phyloP scores from a whole-genome alignment of 139 green algal genomes.

The Protoeuglena noctilucae region DNA sequence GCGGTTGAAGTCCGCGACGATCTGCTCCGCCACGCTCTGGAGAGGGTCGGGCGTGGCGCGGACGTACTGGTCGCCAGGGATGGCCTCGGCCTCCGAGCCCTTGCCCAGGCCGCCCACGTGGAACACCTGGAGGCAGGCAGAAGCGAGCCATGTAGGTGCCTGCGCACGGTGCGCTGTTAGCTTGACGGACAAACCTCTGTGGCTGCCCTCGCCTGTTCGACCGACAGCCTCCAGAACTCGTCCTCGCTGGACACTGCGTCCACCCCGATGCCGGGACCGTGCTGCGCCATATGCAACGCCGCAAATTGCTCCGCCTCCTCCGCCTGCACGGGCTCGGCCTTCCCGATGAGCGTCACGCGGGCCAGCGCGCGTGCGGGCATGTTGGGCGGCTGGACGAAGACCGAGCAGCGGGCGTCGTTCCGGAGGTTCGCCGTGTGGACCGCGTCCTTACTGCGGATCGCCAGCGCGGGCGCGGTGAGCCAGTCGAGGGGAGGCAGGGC shows the following conservation, averaged over 20 bases:
- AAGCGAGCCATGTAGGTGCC: background rate
- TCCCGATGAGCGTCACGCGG: constrained; percentile 51
- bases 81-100: constrained; percentile 1
- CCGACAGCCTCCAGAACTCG: constrained; percentile 13
- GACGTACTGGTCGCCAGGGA: constrained; percentile 20
- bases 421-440: constrained; percentile 58
- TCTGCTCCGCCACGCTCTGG: constrained; percentile 23
- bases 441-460: constrained; percentile 18
- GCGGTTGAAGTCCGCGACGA: constrained; percentile 45
- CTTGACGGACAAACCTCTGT: background rate
- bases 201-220: background rate
- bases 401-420: constrained; percentile 31
- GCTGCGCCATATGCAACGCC: constrained; percentile 10
- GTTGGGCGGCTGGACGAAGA: constrained; percentile 62
- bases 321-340: constrained; percentile 17
- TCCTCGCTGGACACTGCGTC: constrained; percentile 18
- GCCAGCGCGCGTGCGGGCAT: constrained; percentile 51
- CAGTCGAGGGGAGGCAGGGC: no score
- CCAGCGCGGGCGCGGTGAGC: no score
- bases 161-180: background rate
- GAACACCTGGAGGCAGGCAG: constrained; percentile 11
- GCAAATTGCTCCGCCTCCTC: constrained; percentile 15
- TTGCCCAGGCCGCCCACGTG: constrained; percentile 5
- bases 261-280: constrained; percentile 19
- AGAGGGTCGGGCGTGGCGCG: constrained; percentile 41